Conservation (phyloP, 2,329 filamentous ascomycete species). For the Fusarium sp. region DNA sequence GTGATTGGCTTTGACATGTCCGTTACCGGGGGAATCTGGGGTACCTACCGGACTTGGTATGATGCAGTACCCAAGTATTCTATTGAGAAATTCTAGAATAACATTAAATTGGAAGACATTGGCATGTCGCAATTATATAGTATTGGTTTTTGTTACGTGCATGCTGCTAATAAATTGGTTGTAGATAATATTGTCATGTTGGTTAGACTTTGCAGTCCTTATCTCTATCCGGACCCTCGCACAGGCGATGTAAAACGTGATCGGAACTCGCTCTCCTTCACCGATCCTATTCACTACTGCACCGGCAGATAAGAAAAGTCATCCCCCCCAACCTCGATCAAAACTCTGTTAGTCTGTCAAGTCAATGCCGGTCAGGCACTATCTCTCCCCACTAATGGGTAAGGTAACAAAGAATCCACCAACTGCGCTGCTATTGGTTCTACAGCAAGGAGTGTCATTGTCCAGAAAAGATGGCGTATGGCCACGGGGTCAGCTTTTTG, state of each 20-base stretch:
- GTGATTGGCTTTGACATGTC: constrained; percentile 17
- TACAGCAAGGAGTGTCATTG: neutral
- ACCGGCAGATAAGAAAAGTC: constrained; percentile 12
- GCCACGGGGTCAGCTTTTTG: constrained; percentile 12
- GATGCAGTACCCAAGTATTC: neutral
- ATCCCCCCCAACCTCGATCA: constrained; percentile 1
- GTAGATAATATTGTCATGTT: neutral
- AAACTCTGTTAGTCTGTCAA: neutral
- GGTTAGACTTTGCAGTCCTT: neutral
- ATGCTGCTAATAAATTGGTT: too few relatives aligned
- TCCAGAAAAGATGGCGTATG: constrained; percentile 8
- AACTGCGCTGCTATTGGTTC: neutral
- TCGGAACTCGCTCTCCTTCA: neutral
- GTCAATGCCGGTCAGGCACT: neutral
- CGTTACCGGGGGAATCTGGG: constrained; percentile 34
- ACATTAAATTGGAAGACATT: neutral
- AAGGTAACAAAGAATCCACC: constrained; percentile 1
- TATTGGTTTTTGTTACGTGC: too few relatives aligned
- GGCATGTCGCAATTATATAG: too few relatives aligned
- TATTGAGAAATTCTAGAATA: constrained; percentile 2
- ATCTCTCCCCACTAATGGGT: neutral
- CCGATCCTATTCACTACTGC: neutral
- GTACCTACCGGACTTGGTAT: constrained; percentile 4
- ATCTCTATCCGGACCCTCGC: neutral
- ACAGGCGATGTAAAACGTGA: neutral